Conservation (phyloP, 108 stramenopile species). For the Aurantiochytrium sp. region DNA sequence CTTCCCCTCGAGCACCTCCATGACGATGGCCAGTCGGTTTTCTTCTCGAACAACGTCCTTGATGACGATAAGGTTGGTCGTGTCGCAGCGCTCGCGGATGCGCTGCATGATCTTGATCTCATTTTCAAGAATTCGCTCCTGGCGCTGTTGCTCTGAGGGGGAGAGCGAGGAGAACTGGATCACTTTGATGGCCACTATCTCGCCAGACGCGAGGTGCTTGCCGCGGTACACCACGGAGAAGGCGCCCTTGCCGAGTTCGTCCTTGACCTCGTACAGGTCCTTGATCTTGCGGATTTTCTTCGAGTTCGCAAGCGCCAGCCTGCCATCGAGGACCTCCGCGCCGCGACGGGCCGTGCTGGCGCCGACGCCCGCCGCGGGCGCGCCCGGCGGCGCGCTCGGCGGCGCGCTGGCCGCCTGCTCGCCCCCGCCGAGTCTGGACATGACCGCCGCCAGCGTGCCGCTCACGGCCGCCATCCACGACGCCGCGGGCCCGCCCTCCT, state of each 20-base stretch:
- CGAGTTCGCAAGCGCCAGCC: background rate
- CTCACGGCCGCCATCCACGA: too few species aligned
- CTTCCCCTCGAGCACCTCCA: conserved; percentile 4
- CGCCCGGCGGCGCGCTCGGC: too few species aligned
- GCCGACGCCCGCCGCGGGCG: too few species aligned
- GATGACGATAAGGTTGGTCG: background rate
- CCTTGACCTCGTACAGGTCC: background rate
- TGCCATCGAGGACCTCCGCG: background rate
- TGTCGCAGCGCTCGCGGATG: background rate
- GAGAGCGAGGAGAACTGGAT: conserved; percentile 8
- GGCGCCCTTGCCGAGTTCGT: background rate
- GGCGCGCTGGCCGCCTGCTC: too few species aligned
- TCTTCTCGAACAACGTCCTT: conserved; percentile 10
- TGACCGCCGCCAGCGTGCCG: too few species aligned
- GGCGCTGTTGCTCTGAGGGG: background rate
- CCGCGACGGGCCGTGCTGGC: too few species aligned
- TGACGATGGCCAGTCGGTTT: conserved; percentile 21
- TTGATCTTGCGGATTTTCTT: background rate
- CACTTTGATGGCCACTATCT: background rate
- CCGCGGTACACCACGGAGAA: background rate
- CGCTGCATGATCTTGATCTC: conserved; percentile 2
- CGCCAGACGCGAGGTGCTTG: background rate
- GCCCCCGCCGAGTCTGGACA: too few species aligned
- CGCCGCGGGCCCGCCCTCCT: too few species aligned
- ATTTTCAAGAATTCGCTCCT: background rate